Base-by-base conservation (phyloP, 345 rosid species). In the Trapa incisa region DNA sequence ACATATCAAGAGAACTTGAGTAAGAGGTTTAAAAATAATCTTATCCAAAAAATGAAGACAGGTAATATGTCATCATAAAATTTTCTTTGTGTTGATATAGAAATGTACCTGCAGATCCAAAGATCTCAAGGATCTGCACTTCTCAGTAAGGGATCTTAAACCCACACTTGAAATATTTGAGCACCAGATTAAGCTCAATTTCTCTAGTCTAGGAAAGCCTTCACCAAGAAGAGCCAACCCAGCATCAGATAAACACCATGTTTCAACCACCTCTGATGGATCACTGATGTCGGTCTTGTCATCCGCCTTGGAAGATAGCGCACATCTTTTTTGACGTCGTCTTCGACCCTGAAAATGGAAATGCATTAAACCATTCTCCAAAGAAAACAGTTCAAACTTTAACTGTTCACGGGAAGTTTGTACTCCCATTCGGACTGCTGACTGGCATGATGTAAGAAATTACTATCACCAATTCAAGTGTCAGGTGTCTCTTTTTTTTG, bases 181-280 rank as follows among this genome's bases (percentile, higher is more conserved):
- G 80, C 98, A 92, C 91, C 96, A 92, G 22, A 92, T 81, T 66
- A 92, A 72, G 85, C 89, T 92, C 79, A 89, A 78, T 74, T 80
- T 86, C 73, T 88, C 93, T 33, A 85, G 82, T 72, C 62, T 81
- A 17, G 85, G 80, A 75, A 92, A 92, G 10, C 89, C 89, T 70
- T 85, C 75, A 0, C 85, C 89, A 52, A 92, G 80, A 4, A 79
- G 85, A 36, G 75, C 67, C 80, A 92, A 75, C 15, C 93, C 98
- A 35, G 77, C 72, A 82, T 89, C 96, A 48, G 96, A 81, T 70
- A 92, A 79, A 79, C 81, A 80, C 53, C 60, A 71, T 6, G 88
- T 75, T 56, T 84, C 91, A 6, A 47, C 41, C 4, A 64, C 77
- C 50, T 78, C 78, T 36, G 78, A 84, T 35, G 72, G 41, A 66